phyloP scores from a whole-genome alignment of 2,329 filamentous ascomycete species.

The Aspergillus sp. region DNA sequence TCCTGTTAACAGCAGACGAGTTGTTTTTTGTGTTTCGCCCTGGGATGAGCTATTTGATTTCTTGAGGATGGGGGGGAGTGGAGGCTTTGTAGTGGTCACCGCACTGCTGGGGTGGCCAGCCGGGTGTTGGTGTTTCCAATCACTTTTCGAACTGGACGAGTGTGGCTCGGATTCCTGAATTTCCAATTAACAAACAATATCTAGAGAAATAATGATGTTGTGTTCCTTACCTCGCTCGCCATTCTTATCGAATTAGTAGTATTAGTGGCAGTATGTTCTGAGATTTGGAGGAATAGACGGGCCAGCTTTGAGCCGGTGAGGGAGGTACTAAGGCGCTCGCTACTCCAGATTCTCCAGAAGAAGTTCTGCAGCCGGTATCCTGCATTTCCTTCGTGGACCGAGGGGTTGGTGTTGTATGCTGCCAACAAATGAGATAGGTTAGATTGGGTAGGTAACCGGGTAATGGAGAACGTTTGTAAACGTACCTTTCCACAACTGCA shows the following conservation, averaged over 20 bases:
- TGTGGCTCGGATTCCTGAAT: constrained; percentile 3
- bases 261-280: constrained; percentile 31
- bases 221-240: background rate
- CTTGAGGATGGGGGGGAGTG: constrained; percentile 41
- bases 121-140: constrained; percentile 14
- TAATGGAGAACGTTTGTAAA: background rate
- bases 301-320: constrained; percentile 44
- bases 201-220: background rate
- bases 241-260: background rate
- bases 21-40: constrained; percentile 29
- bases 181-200: background rate
- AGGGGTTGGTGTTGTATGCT: constrained; percentile 50
- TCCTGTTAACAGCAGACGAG: constrained; percentile 32
- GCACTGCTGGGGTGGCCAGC: background rate
- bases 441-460: background rate
- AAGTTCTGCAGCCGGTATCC: constrained; percentile 51
- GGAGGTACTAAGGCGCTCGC: constrained; percentile 33
- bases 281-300: constrained; percentile 45
- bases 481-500: constrained; percentile 51
- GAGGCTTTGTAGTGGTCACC: constrained; percentile 3
- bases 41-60: constrained; percentile 29
- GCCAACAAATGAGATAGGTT: constrained; percentile 7
- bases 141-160: constrained; percentile 1
- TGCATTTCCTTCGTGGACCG: constrained; percentile 40
- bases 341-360: constrained; percentile 55